phyloP scores from a whole-genome alignment of 2,329 filamentous ascomycete species.

The Aspergillus pseudotamarii region DNA sequence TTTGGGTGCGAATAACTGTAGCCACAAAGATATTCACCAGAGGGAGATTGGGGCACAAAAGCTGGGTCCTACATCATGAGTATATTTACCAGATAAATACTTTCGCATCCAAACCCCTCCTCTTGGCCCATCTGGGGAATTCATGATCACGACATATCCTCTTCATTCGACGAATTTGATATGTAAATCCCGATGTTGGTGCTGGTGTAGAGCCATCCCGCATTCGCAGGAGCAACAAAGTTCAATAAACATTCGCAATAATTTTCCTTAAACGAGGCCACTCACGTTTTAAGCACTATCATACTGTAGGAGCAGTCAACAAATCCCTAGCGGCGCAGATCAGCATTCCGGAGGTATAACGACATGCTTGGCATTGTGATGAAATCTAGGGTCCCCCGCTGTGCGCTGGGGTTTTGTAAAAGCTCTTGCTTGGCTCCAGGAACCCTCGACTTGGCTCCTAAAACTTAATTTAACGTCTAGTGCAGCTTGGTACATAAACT shows the following conservation, averaged over 20 bases:
- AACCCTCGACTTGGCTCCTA: neutral
- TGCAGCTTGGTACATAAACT: neutral
- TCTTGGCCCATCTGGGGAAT: neutral
- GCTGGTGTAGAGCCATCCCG: neutral
- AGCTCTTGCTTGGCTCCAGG: neutral
- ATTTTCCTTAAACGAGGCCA: neutral
- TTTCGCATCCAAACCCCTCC: neutral
- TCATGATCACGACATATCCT: neutral
- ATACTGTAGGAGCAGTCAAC: neutral
- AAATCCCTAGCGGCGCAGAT: neutral
- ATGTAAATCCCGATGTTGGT: neutral
- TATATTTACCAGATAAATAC: neutral
- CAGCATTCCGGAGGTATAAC: constrained; percentile 16
- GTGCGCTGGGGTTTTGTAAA: neutral
- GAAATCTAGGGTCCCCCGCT: constrained; percentile 18
- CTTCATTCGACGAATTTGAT: neutral
- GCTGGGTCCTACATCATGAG: neutral
- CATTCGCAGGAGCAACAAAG: neutral
- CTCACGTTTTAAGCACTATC: neutral
- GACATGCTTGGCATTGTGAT: constrained; percentile 29
- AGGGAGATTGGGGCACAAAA: neutral
- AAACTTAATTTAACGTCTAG: neutral
- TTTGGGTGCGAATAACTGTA: neutral
- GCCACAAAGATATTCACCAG: neutral
- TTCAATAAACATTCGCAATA: neutral